Percentiles rank a stretch among this genome's conserved stretches.
Evolutionary conservation across 192 early-diverging fungal species (phyloP).

Genomic region (Pecoramyces ruminantium): DNA sequence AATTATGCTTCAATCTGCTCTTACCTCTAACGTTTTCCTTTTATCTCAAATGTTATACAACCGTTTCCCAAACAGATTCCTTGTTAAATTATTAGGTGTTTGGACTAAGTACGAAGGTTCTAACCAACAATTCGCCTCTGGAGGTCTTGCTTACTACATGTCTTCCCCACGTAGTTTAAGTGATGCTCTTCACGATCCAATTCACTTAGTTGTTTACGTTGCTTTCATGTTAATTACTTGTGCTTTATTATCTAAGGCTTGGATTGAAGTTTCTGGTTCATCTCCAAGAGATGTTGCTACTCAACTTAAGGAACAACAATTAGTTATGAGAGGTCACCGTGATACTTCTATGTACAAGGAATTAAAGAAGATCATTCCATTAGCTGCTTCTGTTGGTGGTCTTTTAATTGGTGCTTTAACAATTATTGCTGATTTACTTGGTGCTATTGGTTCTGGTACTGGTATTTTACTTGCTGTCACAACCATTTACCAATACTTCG

Average conservation of each 20-base stretch:
- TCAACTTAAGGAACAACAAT: conserved; percentile 94
- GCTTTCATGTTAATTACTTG: conserved; percentile 89
- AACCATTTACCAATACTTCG: conserved; percentile 98
- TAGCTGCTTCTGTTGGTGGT: conserved; percentile 93
- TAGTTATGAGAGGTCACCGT: conserved; percentile 85
- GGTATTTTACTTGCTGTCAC: conserved; percentile 97
- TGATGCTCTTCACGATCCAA: conserved; percentile 74
- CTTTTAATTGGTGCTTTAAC: conserved; percentile 89
- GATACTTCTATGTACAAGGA: conserved; percentile 98
- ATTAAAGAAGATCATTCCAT: conserved; percentile 96
- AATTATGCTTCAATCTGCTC: conserved; percentile 95
- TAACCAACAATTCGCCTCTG: conserved; percentile 79
- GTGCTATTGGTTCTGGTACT: conserved; percentile 96
- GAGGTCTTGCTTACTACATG: conserved; percentile 94
- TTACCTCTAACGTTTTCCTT: conserved; percentile 93
- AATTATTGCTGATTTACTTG: conserved; percentile 90
- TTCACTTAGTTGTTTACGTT: conserved; percentile 89
- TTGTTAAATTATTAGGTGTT: conserved; percentile 84
- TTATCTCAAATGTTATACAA: conserved; percentile 97
- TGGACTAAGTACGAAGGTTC: conserved; percentile 94
- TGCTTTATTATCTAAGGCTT: conserved; percentile 91
- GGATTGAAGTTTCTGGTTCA: conserved; percentile 98
- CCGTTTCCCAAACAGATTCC: conserved; percentile 89
- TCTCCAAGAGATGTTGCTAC: conserved; percentile 93
- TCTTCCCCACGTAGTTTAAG: conserved; percentile 81